phyloP scores from a whole-genome alignment of 139 green algal species.

The Picochlorum sp. region DNA sequence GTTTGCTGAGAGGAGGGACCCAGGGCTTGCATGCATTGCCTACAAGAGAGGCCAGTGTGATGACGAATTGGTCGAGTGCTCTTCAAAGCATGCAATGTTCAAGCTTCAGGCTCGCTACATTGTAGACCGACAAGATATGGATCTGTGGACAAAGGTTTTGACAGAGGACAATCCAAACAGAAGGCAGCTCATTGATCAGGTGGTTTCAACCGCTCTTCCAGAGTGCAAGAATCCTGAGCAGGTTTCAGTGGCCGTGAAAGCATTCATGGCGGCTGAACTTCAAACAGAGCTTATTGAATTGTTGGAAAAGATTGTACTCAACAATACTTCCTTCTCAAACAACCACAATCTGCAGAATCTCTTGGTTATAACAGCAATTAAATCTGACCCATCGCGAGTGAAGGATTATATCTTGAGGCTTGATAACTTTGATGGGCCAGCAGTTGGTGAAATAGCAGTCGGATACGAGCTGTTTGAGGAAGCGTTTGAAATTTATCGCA shows the following conservation, averaged over 20 bases:
- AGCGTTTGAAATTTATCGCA: constrained; percentile 98
- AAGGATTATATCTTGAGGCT: constrained; percentile 97
- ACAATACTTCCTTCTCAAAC: constrained; percentile 92
- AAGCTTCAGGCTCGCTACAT: constrained; percentile 96
- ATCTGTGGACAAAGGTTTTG: constrained; percentile 91
- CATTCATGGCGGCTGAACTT: constrained; percentile 96
- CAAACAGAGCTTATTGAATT: constrained; percentile 97
- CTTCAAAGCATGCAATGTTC: constrained; percentile 95
- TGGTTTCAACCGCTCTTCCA: constrained; percentile 93
- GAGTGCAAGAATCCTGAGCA: constrained; percentile 97
- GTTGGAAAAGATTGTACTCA: constrained; percentile 99
- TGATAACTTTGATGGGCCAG: constrained; percentile 96
- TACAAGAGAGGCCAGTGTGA: constrained; percentile 97
- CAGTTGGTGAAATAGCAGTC: constrained; percentile 79
- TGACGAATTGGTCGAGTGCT: constrained; percentile 91
- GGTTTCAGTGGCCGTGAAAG: constrained; percentile 90
- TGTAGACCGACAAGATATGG: constrained; percentile 83
- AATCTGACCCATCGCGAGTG: constrained; percentile 57
- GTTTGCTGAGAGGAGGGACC: constrained; percentile 97
- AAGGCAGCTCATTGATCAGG: constrained; percentile 83
- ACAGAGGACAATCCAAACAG: constrained; percentile 72
- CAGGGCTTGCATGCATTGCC: constrained; percentile 88
- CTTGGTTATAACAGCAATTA: constrained; percentile 97
- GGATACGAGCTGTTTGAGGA: constrained; percentile 87
- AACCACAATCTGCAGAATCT: constrained; percentile 99